Evolutionary conservation across 2,329 filamentous ascomycete genomes (phyloP).

Genomic region (Torrubiella hemipterigena): DNA sequence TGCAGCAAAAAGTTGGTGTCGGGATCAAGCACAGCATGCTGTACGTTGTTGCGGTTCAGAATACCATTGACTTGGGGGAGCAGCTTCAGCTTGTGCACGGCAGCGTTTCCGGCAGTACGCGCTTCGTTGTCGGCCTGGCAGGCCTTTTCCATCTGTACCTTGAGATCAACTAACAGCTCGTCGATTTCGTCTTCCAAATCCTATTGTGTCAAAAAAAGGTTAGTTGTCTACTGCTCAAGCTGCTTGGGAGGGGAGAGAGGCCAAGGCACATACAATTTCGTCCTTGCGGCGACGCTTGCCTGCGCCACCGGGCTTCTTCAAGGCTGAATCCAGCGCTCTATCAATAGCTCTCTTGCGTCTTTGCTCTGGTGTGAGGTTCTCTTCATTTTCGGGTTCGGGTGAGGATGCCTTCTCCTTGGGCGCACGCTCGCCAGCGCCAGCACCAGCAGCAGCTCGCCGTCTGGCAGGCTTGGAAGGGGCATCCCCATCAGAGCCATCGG

Average conservation of each 20-base stretch:
- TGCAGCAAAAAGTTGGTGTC: constrained; percentile 92
- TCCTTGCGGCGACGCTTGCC: constrained; percentile 69
- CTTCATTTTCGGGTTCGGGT: constrained; percentile 59
- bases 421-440: constrained; percentile 34
- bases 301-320: constrained; percentile 52
- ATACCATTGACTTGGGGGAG: constrained; percentile 81
- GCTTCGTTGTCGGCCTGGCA: constrained; percentile 78
- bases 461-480: constrained; percentile 32
- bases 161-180: constrained; percentile 77
- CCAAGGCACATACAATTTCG: constrained; percentile 61
- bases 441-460: constrained; percentile 31
- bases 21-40: constrained; percentile 76
- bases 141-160: constrained; percentile 79
- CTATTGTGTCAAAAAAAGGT: constrained; percentile 29
- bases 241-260: too few relatives aligned
- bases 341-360: constrained; percentile 74
- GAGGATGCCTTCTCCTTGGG: constrained; percentile 29
- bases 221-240: too few relatives aligned
- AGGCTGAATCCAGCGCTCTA: constrained; percentile 73
- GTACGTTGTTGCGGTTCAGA: constrained; percentile 80
- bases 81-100: constrained; percentile 86
- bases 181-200: constrained; percentile 87
- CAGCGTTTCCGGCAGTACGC: constrained; percentile 67
- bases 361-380: constrained; percentile 73
- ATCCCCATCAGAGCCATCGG: constrained; percentile 34